Evolutionary conservation across 805 yeast species (phyloP), one percentile per base, ranked within the genome.

Genomic region (Pichia manshurica): DNA sequence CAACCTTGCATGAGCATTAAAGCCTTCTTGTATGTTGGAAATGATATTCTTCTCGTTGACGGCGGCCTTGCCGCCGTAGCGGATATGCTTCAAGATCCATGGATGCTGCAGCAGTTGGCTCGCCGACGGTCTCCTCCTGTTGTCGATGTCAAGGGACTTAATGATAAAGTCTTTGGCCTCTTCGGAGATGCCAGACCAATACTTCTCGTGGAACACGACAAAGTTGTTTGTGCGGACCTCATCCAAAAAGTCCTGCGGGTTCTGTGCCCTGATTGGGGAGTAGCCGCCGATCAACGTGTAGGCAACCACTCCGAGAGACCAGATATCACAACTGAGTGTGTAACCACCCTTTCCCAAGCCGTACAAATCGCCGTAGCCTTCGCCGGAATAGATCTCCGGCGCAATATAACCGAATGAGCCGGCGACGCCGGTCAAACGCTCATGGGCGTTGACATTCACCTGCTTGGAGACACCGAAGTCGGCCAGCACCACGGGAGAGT

Each of bases 391-490:
- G 7, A 91, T 89, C 61, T 91, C 99, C 0, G 99, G 99, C 0
- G 98, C 98, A 31, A 96, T 96, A 64, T 91, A 91, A 1, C 99
- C 98, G 66, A 87, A 82, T 1, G 96, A 86, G 1, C 98, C 98
- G 0, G 68, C 68, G 35, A 63, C 60, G 21, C 67, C 67, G 1
- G 65, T 61, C 31, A 63, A 45, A 33, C 60, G 61, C 41, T 59
- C 64, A 36, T 50, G 46, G 15, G 49, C 28, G 16, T 49, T 45
- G 3, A 49, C 42, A 34, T 51, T 53, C 17, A 91, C 69, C 56
- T 78, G 75, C 64, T 87, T 87, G 31, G 98, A 96, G 52, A 91
- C 93, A 43, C 99, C 99, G 65, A 91, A 91, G 68, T 91, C 99
- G 1, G 97, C 96, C 53, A 91, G 71, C 10, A 90, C 96, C 32